Base-by-base conservation (phyloP, 768 basidiomycete species). In the Ramaria sp. region DNA sequence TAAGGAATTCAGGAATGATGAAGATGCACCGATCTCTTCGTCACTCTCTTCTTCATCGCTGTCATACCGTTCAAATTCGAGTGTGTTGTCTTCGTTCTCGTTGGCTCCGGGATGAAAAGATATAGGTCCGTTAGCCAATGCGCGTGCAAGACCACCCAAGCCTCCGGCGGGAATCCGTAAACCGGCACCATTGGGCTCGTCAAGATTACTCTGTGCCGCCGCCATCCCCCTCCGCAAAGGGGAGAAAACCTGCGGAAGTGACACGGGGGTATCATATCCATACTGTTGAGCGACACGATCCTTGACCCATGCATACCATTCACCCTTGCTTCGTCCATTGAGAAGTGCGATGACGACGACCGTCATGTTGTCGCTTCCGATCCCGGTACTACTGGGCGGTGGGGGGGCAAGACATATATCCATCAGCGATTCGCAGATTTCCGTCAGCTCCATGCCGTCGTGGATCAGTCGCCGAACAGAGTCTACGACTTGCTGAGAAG, bases 311-410 rank as follows among this genome's bases (percentile, higher is more conserved):
- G 78, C 68, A 65, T 89, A 88, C 96, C 96, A 98, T 66, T 93
- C 83, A 61, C 89, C 86, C 68, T 85, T 81, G n/a, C 91, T 88
- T 59, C 83, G 82, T 41, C 90, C 94, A 60, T 88, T 79, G 33
- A 94, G 78, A 46, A 99, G 70, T 7, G 91, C 96, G 57, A 98
- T 79, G 53, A 99, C 81, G 63, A 97, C 78, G 50, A 96, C 75
- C 0, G 96, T 99, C 96, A 99, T 99, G 74, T 99, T 98, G 73
- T 99, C 96, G 68, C 95, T 97, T 19, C 96, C 96, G 61, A 97
- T 90, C 12, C 96, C 96, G 45, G 83, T 82, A 49, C 89, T 90
- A 37, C 88, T 88, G 22, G 86, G 85, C 1, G 90, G 89, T 67
- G 96, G 92, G 1, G 94, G 94, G 22, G 96, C 94, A 48, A 97